Conservation (phyloP, 257 asterid genomes). For the Echium plantagineum region DNA sequence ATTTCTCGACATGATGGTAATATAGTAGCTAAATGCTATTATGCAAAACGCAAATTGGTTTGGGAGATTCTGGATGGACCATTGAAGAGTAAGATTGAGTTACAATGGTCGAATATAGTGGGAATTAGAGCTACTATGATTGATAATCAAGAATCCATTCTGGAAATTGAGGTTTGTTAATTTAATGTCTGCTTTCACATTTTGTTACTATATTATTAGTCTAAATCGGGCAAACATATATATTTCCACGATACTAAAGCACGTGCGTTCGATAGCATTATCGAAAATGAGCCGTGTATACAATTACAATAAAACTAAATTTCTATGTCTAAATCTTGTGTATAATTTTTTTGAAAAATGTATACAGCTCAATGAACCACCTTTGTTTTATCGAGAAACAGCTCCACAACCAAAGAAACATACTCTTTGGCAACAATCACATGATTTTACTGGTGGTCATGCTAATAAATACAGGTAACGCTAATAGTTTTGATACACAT, state of each 20-base stretch:
- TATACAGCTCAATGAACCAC: conserved; percentile 46
- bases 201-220: not conserved
- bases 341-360: not conserved
- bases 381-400: conserved; percentile 40
- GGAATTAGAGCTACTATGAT: conserved; percentile 34
- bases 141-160: conserved; percentile 22
- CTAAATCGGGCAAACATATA: too few relatives aligned
- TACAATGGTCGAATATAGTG: conserved; percentile 54
- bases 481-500: too few relatives aligned
- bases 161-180: conserved; percentile 53
- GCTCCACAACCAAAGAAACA: conserved; percentile 70
- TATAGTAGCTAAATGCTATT: conserved; percentile 50
- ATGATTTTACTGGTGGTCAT: conserved; percentile 66
- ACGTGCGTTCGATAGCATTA: too few relatives aligned
- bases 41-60: conserved; percentile 46
- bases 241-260: too few relatives aligned
- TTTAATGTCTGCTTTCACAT: not conserved
- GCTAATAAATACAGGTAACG: conserved; percentile 53
- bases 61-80: conserved; percentile 73
- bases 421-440: conserved; percentile 47
- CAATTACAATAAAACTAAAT: too few relatives aligned
- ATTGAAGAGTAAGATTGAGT: conserved; percentile 63
- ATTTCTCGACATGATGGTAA: conserved; percentile 44
- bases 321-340: not conserved
- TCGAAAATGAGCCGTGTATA: too few relatives aligned